A percentile compares a stretch with the other conserved stretches of the same genome.
Evolutionary conservation across 371 early-diverging fungal genomes (phyloP).

Genomic region (Syncephalastrum sp.): DNA sequence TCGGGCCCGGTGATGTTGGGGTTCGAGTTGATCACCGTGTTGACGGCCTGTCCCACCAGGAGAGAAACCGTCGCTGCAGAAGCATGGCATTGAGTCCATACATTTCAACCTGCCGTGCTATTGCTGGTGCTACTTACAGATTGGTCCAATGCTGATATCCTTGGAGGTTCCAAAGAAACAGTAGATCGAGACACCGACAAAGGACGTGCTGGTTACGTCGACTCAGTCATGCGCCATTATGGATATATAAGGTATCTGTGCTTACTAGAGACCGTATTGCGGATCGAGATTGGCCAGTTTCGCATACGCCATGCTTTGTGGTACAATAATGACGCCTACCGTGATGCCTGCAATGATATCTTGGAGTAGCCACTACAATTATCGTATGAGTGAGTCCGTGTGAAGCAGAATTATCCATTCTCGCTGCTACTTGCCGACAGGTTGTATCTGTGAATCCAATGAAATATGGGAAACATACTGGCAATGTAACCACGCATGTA

Average conservation of each 20-base stretch:
- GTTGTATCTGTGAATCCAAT: constrained; percentile 35
- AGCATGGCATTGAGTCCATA: not conserved
- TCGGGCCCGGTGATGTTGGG: constrained; percentile 36
- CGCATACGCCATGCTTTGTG: constrained; percentile 84
- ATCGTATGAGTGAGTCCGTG: not conserved
- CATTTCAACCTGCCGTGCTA: not conserved
- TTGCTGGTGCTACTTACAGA: constrained; percentile 16
- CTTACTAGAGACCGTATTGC: constrained; percentile 28
- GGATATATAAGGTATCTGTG: not conserved
- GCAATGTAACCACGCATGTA: constrained; percentile 8
- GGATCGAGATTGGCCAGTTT: constrained; percentile 76
- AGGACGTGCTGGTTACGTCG: constrained; percentile 39
- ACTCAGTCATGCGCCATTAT: not conserved
- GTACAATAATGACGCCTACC: constrained; percentile 82
- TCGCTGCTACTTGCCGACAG: constrained; percentile 17
- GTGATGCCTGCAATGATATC: constrained; percentile 87
- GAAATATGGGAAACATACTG: constrained; percentile 19
- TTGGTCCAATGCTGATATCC: constrained; percentile 74
- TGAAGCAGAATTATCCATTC: not conserved
- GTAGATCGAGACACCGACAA: constrained; percentile 70
- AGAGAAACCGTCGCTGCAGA: constrained; percentile 69
- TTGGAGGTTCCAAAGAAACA: constrained; percentile 74
- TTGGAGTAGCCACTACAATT: constrained; percentile 67
- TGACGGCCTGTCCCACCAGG: constrained; percentile 61
- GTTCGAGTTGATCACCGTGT: constrained; percentile 33